Conservation (phyloP, 768 basidiomycete species). For the Hygrophoropsis aurantiaca region DNA sequence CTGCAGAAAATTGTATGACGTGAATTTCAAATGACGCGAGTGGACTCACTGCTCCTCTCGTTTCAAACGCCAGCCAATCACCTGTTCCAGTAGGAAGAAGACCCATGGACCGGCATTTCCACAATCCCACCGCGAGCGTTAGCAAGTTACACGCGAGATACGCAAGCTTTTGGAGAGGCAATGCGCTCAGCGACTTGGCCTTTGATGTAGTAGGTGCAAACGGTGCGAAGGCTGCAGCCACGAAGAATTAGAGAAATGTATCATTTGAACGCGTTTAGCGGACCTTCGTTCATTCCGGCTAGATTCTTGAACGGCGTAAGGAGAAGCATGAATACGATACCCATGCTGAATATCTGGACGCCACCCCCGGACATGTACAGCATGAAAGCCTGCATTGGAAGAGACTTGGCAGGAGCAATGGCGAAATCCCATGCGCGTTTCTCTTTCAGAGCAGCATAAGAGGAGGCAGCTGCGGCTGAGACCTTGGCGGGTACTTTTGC, state of each 20-base stretch:
- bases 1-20: constrained; percentile 20
- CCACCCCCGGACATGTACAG: constrained; percentile 97
- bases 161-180: constrained; percentile 68
- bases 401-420: constrained; percentile 78
- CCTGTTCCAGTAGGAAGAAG: constrained; percentile 87
- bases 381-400: constrained; percentile 99
- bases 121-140: constrained; percentile 82
- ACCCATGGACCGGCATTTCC: constrained; percentile 94
- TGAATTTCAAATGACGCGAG: neutral
- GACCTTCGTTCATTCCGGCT: constrained; percentile 75
- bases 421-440: constrained; percentile 87
- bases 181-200: constrained; percentile 45
- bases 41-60: constrained; percentile 55
- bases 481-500: constrained; percentile 40
- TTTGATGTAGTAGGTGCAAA: constrained; percentile 50
- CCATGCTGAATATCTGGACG: constrained; percentile 96
- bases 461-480: constrained; percentile 34
- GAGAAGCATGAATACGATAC: constrained; percentile 92
- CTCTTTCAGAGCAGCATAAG: constrained; percentile 68
- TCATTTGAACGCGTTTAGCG: constrained; percentile 18
- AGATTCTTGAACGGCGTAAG: constrained; percentile 84
- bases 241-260: neutral
- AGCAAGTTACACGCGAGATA: constrained; percentile 73
- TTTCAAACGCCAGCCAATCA: constrained; percentile 95
- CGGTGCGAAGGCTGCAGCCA: constrained; percentile 65